Evolutionary conservation across 2,329 filamentous ascomycete genomes (phyloP).

Genomic region (Alternaria sp.): DNA sequence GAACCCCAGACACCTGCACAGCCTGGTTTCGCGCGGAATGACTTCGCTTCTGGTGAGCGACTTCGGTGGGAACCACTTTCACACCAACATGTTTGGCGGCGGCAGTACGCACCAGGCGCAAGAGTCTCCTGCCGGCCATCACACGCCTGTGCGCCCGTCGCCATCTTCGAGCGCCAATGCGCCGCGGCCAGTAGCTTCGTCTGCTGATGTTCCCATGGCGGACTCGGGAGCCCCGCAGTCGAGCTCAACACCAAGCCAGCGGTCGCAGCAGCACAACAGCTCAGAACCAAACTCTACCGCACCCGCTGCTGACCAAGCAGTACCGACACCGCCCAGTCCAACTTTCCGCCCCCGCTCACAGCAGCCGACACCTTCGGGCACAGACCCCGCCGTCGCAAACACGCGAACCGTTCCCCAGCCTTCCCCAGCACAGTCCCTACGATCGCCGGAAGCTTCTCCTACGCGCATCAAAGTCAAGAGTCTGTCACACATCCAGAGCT

Average conservation of each 20-base stretch:
- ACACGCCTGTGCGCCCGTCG: slow-evolving; percentile 43
- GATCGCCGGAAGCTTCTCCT: slow-evolving; percentile 39
- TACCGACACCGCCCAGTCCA: slow-evolving; percentile 43
- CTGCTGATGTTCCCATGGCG: slow-evolving; percentile 49
- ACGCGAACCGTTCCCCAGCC: slow-evolving; percentile 33
- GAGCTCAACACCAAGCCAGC: slow-evolving; percentile 38
- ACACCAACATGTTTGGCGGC: slow-evolving; percentile 70
- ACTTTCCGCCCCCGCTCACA: slow-evolving; percentile 45
- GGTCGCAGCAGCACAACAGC: slow-evolving; percentile 31
- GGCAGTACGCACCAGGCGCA: slow-evolving; percentile 52
- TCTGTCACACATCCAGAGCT: slow-evolving; percentile 86
- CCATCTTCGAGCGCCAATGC: slow-evolving; percentile 35
- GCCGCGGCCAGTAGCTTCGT: slow-evolving; percentile 31
- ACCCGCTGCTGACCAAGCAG: slow-evolving; percentile 23
- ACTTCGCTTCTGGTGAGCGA: slow-evolving; percentile 69
- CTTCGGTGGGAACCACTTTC: slow-evolving; percentile 76
- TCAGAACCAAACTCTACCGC: slow-evolving; percentile 25
- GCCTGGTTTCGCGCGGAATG: slow-evolving; percentile 58
- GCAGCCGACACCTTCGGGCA: slow-evolving; percentile 37
- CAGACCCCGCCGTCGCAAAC: slow-evolving; percentile 23
- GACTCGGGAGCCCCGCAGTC: slow-evolving; percentile 44
- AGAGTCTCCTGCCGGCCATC: slow-evolving; percentile 45
- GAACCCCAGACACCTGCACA: slow-evolving; percentile 9
- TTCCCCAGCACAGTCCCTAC: slow-evolving; percentile 35
- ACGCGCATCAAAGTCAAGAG: slow-evolving; percentile 80